These are phyloP conservation scores for Aureobasidium sp. DNA, from an alignment of 2,329 filamentous ascomycete species.

Conservation along the genomic window DNA sequence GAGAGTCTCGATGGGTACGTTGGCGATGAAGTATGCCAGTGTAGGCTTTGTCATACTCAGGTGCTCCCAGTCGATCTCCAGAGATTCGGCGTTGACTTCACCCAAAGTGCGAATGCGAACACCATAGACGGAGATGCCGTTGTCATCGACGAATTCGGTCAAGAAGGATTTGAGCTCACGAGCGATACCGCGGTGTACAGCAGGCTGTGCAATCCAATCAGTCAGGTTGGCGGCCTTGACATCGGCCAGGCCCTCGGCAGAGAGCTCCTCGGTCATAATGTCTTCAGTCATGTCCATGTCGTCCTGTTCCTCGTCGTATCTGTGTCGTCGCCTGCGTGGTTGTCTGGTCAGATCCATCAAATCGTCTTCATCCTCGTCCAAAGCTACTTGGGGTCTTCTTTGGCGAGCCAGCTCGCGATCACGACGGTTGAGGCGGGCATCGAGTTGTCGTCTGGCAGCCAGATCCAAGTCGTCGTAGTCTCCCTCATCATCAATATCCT, in stretches of 20 bases:
- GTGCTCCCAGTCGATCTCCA: slow-evolving; percentile 94
- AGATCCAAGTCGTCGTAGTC: slow-evolving; percentile 65
- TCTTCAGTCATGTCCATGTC: slow-evolving; percentile 83
- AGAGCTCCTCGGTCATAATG: slow-evolving; percentile 92
- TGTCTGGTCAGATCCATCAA: slow-evolving; percentile 80
- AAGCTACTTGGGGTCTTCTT: slow-evolving; percentile 61
- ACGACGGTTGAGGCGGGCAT: slow-evolving; percentile 65
- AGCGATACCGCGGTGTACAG: slow-evolving; percentile 87
- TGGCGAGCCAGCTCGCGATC: slow-evolving; percentile 64
- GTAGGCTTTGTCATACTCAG: slow-evolving; percentile 86
- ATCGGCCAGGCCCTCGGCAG: slow-evolving; percentile 82
- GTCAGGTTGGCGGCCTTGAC: slow-evolving; percentile 89
- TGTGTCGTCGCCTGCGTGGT: slow-evolving; percentile 74
- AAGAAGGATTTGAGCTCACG: slow-evolving; percentile 96
- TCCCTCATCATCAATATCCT: slow-evolving; percentile 69
- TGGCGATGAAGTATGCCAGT: slow-evolving; percentile 90
- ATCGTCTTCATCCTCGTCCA: slow-evolving; percentile 75
- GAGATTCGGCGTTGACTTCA: slow-evolving; percentile 90
- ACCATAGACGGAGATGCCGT: slow-evolving; percentile 87
- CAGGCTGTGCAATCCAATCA: slow-evolving; percentile 87
- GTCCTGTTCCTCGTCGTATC: slow-evolving; percentile 91
- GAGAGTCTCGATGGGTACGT: slow-evolving; percentile 88
- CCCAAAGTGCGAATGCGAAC: slow-evolving; percentile 91
- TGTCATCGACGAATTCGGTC: slow-evolving; percentile 88
- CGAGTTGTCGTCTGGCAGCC: slow-evolving; percentile 61